These are phyloP conservation scores for Capronia americana DNA, from an alignment of 2,329 filamentous ascomycete genomes.

Conservation along the genomic window DNA sequence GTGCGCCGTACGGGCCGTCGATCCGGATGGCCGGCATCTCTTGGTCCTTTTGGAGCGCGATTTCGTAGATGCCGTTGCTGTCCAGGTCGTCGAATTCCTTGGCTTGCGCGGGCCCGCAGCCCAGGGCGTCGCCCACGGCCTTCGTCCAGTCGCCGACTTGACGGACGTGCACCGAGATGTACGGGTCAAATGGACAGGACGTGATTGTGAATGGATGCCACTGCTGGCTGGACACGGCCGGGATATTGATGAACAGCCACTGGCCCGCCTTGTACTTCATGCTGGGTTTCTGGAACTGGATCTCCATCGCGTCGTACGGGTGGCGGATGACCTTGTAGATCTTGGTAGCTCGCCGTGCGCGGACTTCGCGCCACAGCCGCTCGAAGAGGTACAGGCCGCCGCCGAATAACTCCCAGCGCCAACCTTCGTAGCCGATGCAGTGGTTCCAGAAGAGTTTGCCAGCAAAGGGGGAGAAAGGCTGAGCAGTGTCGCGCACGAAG, in stretches of 20 bases:
- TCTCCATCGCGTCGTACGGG: slow-evolving; percentile 95
- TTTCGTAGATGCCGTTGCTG: slow-evolving; percentile 96
- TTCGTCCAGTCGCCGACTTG: slow-evolving; percentile 97
- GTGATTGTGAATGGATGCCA: slow-evolving; percentile 99
- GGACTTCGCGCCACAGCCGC: slow-evolving; percentile 88
- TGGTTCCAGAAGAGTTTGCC: slow-evolving; percentile 84
- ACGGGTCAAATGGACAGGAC: slow-evolving; percentile 93
- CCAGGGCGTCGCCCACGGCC: slow-evolving; percentile 92
- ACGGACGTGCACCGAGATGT: slow-evolving; percentile 91
- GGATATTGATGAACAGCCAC: slow-evolving; percentile 96
- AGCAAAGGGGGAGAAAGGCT: slow-evolving; percentile 82
- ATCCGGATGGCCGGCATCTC: slow-evolving; percentile 89
- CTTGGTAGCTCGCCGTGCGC: slow-evolving; percentile 79
- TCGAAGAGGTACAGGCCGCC: slow-evolving; percentile 86
- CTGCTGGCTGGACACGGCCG: slow-evolving; percentile 83
- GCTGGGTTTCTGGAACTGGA: slow-evolving; percentile 93
- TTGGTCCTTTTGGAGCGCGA: slow-evolving; percentile 90
- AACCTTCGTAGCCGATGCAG: slow-evolving; percentile 93
- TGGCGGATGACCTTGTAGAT: slow-evolving; percentile 95
- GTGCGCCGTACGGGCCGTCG: slow-evolving; percentile 94
- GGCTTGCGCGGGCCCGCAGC: slow-evolving; percentile 83
- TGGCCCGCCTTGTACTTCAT: slow-evolving; percentile 99
- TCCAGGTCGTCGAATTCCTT: slow-evolving; percentile 91
- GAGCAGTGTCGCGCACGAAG: slow-evolving; percentile 83
- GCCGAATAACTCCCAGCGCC: slow-evolving; percentile 92